Evolutionary conservation across 768 basidiomycete genomes (phyloP).

Genomic region (Boletus reticuloceps): DNA sequence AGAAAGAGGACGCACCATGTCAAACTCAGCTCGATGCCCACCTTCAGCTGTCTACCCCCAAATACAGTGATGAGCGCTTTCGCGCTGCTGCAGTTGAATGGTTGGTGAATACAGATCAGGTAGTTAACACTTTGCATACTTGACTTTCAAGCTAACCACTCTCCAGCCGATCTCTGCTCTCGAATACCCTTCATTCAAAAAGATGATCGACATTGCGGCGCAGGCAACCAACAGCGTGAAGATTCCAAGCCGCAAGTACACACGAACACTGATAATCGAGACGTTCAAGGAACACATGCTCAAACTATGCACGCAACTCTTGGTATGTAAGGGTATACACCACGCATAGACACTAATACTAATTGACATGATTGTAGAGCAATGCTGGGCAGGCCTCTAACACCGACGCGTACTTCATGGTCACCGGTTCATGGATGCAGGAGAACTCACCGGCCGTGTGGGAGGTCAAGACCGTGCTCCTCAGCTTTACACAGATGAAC

Average conservation of each 20-base stretch:
- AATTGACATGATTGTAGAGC: no score
- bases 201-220: no score
- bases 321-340: no score
- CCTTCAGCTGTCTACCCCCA: not conserved
- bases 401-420: not conserved
- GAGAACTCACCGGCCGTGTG: not conserved
- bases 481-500: slow-evolving; percentile 39
- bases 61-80: not conserved
- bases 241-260: no score
- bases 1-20: not conserved
- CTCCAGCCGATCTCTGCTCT: no score
- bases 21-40: not conserved
- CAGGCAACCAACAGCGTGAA: no score
- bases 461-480: slow-evolving; percentile 18
- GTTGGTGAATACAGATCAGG: not conserved
- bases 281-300: no score
- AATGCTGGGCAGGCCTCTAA: slow-evolving; percentile 2
- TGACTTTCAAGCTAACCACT: no score
- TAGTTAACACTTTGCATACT: not conserved
- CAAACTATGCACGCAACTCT: no score
- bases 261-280: no score
- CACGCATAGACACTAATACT: not conserved
- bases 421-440: not conserved
- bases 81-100: not conserved
- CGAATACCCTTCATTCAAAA: no score